These are phyloP conservation scores for Lentinula sp. DNA, from an alignment of 768 basidiomycete species.

Conservation along the genomic window DNA sequence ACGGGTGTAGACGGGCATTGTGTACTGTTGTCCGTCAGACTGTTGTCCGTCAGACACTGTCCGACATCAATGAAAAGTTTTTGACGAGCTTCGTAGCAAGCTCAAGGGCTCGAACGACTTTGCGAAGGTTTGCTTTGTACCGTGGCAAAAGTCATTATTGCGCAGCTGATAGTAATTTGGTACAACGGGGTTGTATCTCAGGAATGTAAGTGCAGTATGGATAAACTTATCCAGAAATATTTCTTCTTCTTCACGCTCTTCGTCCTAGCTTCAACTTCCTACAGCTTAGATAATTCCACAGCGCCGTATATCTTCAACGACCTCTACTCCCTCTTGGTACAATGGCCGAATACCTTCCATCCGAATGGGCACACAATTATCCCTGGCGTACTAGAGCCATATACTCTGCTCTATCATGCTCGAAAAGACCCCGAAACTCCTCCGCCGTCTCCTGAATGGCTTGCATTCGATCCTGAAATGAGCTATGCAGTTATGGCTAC, in stretches of 20 bases:
- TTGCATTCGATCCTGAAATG: slow-evolving; percentile 21
- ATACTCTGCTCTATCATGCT: slow-evolving; percentile 18
- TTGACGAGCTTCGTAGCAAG: too few relatives aligned
- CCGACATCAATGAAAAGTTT: too few relatives aligned
- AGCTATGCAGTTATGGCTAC: slow-evolving; percentile 15
- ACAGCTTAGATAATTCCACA: slow-evolving; percentile 5
- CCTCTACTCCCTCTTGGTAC: slow-evolving; percentile 12
- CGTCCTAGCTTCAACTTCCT: background rate
- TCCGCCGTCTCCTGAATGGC: slow-evolving; percentile 18
- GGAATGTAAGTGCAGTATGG: background rate
- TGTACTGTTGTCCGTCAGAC: too few relatives aligned
- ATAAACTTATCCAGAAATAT: background rate
- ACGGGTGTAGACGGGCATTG: too few relatives aligned
- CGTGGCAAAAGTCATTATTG: background rate
- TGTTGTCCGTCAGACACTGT: too few relatives aligned
- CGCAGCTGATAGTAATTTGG: background rate
- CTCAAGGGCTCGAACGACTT: background rate
- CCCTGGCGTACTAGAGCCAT: slow-evolving; percentile 11
- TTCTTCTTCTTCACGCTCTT: background rate
- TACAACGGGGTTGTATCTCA: background rate
- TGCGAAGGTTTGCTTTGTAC: background rate
- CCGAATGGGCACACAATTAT: slow-evolving; percentile 17
- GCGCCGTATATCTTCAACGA: slow-evolving; percentile 14
- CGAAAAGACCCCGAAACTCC: slow-evolving; percentile 10
- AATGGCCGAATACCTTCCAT: slow-evolving; percentile 12